Conservation (phyloP, 768 basidiomycete genomes). For the Xerocomellus intermedius region DNA sequence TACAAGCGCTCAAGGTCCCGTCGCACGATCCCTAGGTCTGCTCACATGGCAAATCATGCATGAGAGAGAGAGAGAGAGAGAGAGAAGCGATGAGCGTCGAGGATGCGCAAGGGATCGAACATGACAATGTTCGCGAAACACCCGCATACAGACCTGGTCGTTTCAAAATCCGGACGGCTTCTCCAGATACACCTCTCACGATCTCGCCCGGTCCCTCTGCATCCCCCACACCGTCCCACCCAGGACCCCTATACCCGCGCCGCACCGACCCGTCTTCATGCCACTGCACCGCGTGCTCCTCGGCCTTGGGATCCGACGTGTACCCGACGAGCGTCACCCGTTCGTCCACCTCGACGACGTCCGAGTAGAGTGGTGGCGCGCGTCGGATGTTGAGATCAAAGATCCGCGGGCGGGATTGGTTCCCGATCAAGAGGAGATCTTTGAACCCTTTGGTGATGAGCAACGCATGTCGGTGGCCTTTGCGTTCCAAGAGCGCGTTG, state of each 20-base stretch:
- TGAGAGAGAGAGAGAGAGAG: no score
- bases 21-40: constrained; percentile 55
- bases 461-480: constrained; percentile 88
- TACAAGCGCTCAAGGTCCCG: constrained; percentile 68
- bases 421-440: constrained; percentile 90
- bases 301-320: constrained; percentile 82
- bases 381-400: constrained; percentile 92
- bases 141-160: constrained; percentile 49
- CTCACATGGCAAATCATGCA: background rate
- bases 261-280: constrained; percentile 64
- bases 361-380: constrained; percentile 70
- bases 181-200: constrained; percentile 80
- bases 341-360: constrained; percentile 71
- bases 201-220: constrained; percentile 82
- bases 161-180: constrained; percentile 81
- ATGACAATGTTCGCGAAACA: background rate
- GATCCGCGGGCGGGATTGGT: constrained; percentile 91
- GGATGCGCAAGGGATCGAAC: background rate
- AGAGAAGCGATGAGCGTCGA: background rate
- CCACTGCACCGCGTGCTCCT: constrained; percentile 74
- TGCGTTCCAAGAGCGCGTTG: constrained; percentile 92
- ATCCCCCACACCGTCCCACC: constrained; percentile 67
- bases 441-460: constrained; percentile 90
- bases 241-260: constrained; percentile 71
- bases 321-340: constrained; percentile 93